These are phyloP conservation scores for Globisporangium megalacanthum DNA, from an alignment of 352 stramenopile species.

Conservation along the genomic window DNA sequence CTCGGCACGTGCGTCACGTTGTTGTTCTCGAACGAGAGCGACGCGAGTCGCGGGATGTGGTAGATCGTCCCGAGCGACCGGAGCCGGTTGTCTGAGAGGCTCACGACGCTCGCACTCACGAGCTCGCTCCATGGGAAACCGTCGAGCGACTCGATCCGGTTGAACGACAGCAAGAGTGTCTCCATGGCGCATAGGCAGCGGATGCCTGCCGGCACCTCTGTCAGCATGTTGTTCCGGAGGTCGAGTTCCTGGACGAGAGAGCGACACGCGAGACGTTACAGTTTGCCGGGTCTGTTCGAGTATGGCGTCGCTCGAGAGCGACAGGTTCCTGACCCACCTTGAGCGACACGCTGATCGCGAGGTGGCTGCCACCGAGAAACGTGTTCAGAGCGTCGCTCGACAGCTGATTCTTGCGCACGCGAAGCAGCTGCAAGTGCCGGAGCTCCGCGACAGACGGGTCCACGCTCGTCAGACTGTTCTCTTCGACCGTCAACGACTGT, in stretches of 20 bases:
- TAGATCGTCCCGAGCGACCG: constrained; percentile 59
- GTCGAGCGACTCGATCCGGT: constrained; percentile 67
- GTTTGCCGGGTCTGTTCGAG: neutral
- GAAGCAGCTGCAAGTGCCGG: constrained; percentile 47
- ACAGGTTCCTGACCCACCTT: constrained; percentile 15
- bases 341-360: constrained; percentile 17
- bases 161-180: constrained; percentile 64
- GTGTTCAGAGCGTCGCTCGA: constrained; percentile 33
- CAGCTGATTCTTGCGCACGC: constrained; percentile 72
- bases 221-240: constrained; percentile 62
- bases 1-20: constrained; percentile 55
- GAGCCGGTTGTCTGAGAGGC: constrained; percentile 76
- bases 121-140: constrained; percentile 51
- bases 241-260: constrained; percentile 49
- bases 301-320: neutral
- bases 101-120: constrained; percentile 43
- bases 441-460: constrained; percentile 36
- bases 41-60: constrained; percentile 45
- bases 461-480: constrained; percentile 53
- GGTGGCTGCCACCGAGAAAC: constrained; percentile 23
- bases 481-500: constrained; percentile 62
- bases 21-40: constrained; percentile 85
- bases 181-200: constrained; percentile 35
- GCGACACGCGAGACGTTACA: neutral
- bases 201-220: constrained; percentile 32